Conservation (phyloP, 2,329 filamentous ascomycete species). For the Xylariales sp. region DNA sequence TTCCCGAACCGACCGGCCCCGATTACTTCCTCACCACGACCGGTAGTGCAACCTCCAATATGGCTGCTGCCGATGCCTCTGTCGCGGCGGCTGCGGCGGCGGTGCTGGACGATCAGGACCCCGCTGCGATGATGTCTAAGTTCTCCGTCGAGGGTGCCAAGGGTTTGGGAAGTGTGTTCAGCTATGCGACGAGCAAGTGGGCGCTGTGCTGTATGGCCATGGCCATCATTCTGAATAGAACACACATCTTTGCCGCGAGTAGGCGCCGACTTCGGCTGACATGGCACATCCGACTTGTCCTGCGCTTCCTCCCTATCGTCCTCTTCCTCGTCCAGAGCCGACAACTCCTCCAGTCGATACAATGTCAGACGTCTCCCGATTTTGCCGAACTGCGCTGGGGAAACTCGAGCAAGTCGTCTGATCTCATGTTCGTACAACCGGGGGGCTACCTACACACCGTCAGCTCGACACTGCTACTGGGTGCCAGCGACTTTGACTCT, state of each 20-base stretch:
- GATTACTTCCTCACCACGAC: slow-evolving; percentile 45
- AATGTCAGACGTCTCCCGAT: slow-evolving; percentile 80
- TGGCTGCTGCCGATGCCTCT: slow-evolving; percentile 35
- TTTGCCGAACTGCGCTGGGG: slow-evolving; percentile 68
- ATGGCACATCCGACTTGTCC: slow-evolving; percentile 64
- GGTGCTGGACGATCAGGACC: slow-evolving; percentile 38
- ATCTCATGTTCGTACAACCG: slow-evolving; percentile 65
- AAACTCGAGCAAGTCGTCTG: slow-evolving; percentile 57
- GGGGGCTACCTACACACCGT: slow-evolving; percentile 68
- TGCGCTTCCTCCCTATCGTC: slow-evolving; percentile 68
- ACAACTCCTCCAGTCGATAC: slow-evolving; percentile 74
- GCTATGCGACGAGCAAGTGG: slow-evolving; percentile 89
- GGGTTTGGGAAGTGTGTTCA: slow-evolving; percentile 80
- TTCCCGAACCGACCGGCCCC: slow-evolving; percentile 26
- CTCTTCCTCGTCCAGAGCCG: slow-evolving; percentile 66
- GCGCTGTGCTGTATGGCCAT: slow-evolving; percentile 81
- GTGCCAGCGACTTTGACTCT: slow-evolving; percentile 67
- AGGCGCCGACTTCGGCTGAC: slow-evolving; percentile 71
- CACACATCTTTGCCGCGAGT: slow-evolving; percentile 88
- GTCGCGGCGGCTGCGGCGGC: slow-evolving; percentile 33
- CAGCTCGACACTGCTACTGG: slow-evolving; percentile 67
- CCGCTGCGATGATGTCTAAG: slow-evolving; percentile 36
- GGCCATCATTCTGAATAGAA: slow-evolving; percentile 83
- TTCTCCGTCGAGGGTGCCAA: slow-evolving; percentile 56
- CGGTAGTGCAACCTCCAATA: slow-evolving; percentile 33